Base-by-base conservation (phyloP, 2,329 filamentous ascomycete species). In the Phyllosticta ampelicida region DNA sequence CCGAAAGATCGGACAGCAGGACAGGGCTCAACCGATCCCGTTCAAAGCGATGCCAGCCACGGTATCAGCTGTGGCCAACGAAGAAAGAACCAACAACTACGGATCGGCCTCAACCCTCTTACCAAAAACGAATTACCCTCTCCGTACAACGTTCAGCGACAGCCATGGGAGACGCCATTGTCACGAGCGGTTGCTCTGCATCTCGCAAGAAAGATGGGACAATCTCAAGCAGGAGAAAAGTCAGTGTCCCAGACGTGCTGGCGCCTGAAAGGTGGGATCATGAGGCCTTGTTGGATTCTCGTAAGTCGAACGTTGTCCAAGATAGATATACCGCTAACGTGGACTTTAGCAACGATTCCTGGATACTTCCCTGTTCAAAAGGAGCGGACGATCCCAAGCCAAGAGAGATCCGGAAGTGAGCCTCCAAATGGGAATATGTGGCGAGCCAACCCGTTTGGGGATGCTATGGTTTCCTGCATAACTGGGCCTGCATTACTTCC, bases 121-220 rank as follows among this genome's bases (percentile, higher is more conserved):
- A 64, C 21, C 71, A 73, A 54, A 71, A 67, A 61, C 59, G 69
- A 19, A 64, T 67, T 58, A 71, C 71, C 13, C 64, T 74, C 51
- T 69, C 71, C 54, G 67, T 67, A 58, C 67, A 67, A 20, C 71
- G 71, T 36, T 74, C 72, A 18, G 62, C 67, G 13, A 73, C 71
- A 49, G 73, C 72, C 21, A 63, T 74, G 36, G 73, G 71, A 61
- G 72, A 74, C 60, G 73, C 71, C 53, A 70, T 69, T 58, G 65
- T 69, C 9, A 61, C 63, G 16, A 62, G 65, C 19, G 70, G 72
- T 29, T 63, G 59, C 48, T 60, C 67, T 48, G 68, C 67, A 68
- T 69, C 61, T 70, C 69, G 70, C 67, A 71, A 61, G 67, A 68
- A 52, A 18, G 49, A 58, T 18, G 66, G 69, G 50, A 73, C 71